Base-by-base conservation (phyloP, 2,329 filamentous ascomycete genomes). In the Xylaria sp. region DNA sequence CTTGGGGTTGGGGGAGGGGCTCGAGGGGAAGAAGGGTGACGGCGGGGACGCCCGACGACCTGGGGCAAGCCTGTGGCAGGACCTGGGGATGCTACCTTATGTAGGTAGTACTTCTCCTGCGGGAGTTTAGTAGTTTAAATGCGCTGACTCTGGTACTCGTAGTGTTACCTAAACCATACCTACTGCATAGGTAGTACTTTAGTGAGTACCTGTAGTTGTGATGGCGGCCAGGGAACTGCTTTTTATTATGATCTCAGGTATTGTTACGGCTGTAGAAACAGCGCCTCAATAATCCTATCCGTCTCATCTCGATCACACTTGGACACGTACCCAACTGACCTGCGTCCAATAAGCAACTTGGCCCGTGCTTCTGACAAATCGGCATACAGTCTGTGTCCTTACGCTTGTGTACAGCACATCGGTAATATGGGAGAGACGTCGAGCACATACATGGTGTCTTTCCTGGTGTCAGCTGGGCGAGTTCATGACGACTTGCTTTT, bases 331-430 rank as follows among this genome's bases (percentile, higher is more conserved):
- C 1, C 41, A 18, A 18, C 7, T 46, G 15, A 18, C 41, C 41
- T 46, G 12, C 39, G 20, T 12, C 41, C 44, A 34, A 3, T n/a
- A 15, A 13, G 46, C 12, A 18, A 57, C 59, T 10, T 67, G 56
- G 59, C 52, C 59, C 55, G 59, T 63, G 54, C 64, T 59, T 44
- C 52, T 66, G 59, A 69, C 59, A 63, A 63, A 66, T 66, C 13
- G 54, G 46, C 39, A 60, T 59, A 12, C 20, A 9, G 15, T n/a
- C 41, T 25, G 12, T 34, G 37, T 50, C 18, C 39, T 34, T 37
- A 55, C n/a, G 1, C 18, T 51, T 7, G 39, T 28, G 31, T 46
- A 31, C 37, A 56, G 6, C 25, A 20, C 4, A n/a, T 34, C 25
- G 1, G 18, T 46, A 50, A 5, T 34, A 34, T 34, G 25, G 28